These are phyloP conservation scores for Hansenula sp. DNA, from an alignment of 1,139 yeast species.

Conservation along the genomic window DNA sequence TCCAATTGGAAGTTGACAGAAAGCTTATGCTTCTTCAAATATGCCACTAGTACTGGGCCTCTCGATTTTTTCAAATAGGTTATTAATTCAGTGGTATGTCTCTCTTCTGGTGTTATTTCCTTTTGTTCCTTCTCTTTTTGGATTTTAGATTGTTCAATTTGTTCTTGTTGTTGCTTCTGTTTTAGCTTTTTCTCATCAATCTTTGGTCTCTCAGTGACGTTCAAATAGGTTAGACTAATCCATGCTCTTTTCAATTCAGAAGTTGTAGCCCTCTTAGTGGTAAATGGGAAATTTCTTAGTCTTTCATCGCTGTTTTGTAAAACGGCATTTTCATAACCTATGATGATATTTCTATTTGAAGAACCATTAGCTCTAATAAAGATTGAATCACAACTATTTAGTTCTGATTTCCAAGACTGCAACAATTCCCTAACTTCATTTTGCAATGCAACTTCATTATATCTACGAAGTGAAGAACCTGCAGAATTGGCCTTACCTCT, in stretches of 20 bases:
- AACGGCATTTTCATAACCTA: constrained; percentile 61
- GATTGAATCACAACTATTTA: constrained; percentile 63
- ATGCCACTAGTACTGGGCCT: constrained; percentile 69
- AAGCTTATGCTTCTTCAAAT: constrained; percentile 55
- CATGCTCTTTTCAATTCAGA: constrained; percentile 81
- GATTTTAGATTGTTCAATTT: constrained; percentile 19
- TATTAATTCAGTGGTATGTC: constrained; percentile 55
- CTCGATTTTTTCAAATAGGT: constrained; percentile 66
- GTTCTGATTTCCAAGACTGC: constrained; percentile 56
- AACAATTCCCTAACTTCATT: constrained; percentile 72
- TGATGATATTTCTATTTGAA: constrained; percentile 57
- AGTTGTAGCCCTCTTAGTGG: constrained; percentile 85
- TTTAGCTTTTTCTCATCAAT: constrained; percentile 20
- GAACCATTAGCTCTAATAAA: constrained; percentile 83
- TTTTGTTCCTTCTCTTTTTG: constrained; percentile 19
- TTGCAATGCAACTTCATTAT: constrained; percentile 81
- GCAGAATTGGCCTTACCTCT: constrained; percentile 96
- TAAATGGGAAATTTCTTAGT: constrained; percentile 73
- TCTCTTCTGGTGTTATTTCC: constrained; percentile 33
- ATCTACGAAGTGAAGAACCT: constrained; percentile 85
- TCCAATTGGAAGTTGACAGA: constrained; percentile 46
- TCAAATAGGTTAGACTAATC: constrained; percentile 68
- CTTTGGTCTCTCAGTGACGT: constrained; percentile 52
- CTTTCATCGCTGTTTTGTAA: constrained; percentile 49
- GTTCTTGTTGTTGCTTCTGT: constrained; percentile 23